Evolutionary conservation across 2,329 filamentous ascomycete genomes (phyloP).

Genomic region (Cytospora paraplurivora): DNA sequence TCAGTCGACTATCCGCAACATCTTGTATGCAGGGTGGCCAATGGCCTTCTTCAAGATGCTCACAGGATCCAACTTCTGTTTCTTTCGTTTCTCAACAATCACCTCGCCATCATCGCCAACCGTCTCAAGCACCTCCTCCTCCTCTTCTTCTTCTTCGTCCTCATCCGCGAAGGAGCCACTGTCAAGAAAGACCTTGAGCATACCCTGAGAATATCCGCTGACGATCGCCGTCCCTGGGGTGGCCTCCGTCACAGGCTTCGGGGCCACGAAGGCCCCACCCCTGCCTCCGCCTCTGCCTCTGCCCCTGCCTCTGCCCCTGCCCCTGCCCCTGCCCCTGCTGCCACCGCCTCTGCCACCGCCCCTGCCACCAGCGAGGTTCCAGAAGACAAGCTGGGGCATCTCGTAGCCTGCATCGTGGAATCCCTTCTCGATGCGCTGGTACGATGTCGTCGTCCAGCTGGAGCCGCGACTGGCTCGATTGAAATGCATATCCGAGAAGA

Average conservation of each 20-base stretch:
- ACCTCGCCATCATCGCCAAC: constrained; percentile 36
- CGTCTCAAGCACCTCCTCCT: constrained; percentile 33
- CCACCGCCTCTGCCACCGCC: constrained; percentile 30
- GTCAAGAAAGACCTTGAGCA: constrained; percentile 60
- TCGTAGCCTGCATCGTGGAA: constrained; percentile 56
- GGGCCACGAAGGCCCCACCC: constrained; percentile 38
- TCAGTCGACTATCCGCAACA: constrained; percentile 58
- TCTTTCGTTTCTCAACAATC: constrained; percentile 36
- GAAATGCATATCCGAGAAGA: constrained; percentile 66
- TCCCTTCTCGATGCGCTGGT: constrained; percentile 49
- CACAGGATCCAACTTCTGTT: constrained; percentile 47
- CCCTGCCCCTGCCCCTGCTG: too few relatives aligned
- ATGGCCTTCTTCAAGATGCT: constrained; percentile 52
- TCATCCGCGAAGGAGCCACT: constrained; percentile 48
- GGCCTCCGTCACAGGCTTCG: constrained; percentile 52
- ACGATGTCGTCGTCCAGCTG: constrained; percentile 49
- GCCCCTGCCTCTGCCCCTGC: too few relatives aligned
- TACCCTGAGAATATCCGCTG: constrained; percentile 58
- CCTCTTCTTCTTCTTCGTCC: constrained; percentile 38
- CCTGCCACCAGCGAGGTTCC: constrained; percentile 55
- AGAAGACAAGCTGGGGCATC: constrained; percentile 61
- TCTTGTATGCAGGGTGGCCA: constrained; percentile 55
- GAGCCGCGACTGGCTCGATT: constrained; percentile 38
- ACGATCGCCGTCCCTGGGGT: constrained; percentile 51
- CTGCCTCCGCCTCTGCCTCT: constrained; percentile 17